These are phyloP conservation scores for Geranium incanum DNA, from an alignment of 441 rosid species.

Conservation along the genomic window DNA sequence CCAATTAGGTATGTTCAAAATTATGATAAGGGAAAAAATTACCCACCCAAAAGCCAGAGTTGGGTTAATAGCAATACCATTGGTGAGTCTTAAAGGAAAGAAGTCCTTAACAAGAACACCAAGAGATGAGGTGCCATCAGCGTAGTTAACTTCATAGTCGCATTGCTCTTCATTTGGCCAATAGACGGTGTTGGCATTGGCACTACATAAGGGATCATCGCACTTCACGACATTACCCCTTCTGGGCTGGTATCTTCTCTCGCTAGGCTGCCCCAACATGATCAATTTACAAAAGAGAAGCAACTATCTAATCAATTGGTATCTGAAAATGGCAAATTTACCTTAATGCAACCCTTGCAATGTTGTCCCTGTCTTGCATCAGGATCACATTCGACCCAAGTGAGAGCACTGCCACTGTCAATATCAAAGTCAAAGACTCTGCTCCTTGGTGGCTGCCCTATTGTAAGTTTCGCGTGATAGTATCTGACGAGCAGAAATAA, in stretches of 20 bases:
- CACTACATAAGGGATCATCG: conserved; percentile 34
- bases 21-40: not conserved
- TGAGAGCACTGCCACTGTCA: conserved; percentile 65
- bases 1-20: not conserved
- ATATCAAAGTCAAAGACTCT: conserved; percentile 45
- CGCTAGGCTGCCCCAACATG: conserved; percentile 34
- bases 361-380: conserved; percentile 22
- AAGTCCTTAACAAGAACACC: conserved; percentile 46
- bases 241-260: conserved; percentile 43
- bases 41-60: conserved; percentile 65
- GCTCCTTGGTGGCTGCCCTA: conserved; percentile 52
- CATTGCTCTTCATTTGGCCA: conserved; percentile 41
- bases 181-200: conserved; percentile 4
- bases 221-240: conserved; percentile 35
- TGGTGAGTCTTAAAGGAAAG: conserved; percentile 38
- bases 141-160: conserved; percentile 46
- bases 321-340: conserved; percentile 14
- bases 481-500: conserved; percentile 31
- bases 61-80: conserved; percentile 42
- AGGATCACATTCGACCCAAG: conserved; percentile 73
- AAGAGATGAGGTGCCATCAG: conserved; percentile 45
- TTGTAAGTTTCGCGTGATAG: conserved; percentile 37
- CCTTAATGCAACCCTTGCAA: conserved; percentile 51
- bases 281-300: not conserved
- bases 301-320: not conserved